Evolutionary conservation across 75 land plant genomes (phyloP), one percentile per base, ranked within the genome.

Genomic region (Picea sitchensis): DNA sequence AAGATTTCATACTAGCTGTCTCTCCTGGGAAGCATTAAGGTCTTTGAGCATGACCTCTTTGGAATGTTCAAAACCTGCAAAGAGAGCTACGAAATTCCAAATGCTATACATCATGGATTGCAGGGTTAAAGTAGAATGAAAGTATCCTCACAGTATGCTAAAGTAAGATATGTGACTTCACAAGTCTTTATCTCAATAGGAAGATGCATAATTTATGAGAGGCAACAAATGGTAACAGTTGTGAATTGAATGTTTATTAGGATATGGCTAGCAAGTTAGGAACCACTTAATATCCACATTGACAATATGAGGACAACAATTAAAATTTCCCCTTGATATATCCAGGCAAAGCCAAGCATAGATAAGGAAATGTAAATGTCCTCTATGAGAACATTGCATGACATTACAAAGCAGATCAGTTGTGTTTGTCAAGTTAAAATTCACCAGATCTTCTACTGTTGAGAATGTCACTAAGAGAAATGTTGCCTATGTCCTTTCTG

Each of bases 381-480:
- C 26, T 51, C 34, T n/a, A n/a, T 75, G 41, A 41, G 51, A 30
- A 21, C 47, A 44, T 51, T n/a, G 14, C 26, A 75, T 75, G 54
- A 20, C 76, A 80, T 69, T 79, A 59, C 47, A 74, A 73, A 58
- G 56, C 47, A 56, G 13, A 80, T 73, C 14, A 58, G 60, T 31
- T 56, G 56, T 57, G 60, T 51, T 75, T 34, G 51, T 59, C 73
- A 59, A 77, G 75, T 82, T 84, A 91, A 86, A 77, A 56, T 51
- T 30, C 64, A 87, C 76, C 86, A 71, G 84, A 65, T 54, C 72
- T 72, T 73, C 79, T 88, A 78, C 91, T 85, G 83, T 61, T 64
- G 56, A 93, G 83, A 80, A 97, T 91, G 81, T 97, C 99, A 76
- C 84, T 73, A 72, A 97, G 81, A 67, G 89, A 78, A 83, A 97